Evolutionary conservation across 176 grass and related monocot genomes (phyloP), one percentile per base, ranked within the genome.

Genomic region (Aegilops tauschii): DNA sequence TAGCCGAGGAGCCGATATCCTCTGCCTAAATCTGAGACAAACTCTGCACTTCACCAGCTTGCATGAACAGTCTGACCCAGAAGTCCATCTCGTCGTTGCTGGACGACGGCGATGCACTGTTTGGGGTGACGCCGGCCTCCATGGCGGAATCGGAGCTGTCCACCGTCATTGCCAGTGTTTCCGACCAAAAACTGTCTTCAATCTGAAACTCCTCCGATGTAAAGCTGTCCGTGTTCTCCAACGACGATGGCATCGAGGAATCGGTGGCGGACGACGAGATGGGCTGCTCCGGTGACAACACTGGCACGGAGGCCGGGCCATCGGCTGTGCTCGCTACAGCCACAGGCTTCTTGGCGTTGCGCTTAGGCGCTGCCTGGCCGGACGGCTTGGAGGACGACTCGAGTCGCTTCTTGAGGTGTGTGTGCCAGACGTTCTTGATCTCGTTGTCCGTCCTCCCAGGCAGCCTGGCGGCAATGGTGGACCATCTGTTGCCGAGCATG

Each of bases 391-490:
- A 39, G 3, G 73, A 31, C 9, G 73, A 31, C 12, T 61, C 59
- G 25, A 91, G 77, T 21, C 81, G 82, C 90, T 97, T 97, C 90
- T 91, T 92, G 45, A 97, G 78, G 77, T 93, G 72, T n/a, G 95
- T 94, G 86, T 97, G 92, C 95, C 95, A 97, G 1, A 94, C 71
- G 58, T 97, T 97, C 86, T 97, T 97, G 86, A 97, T 97, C 88
- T 97, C 95, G 78, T 94, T 97, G 91, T 97, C 95, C 12, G 95
- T 97, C 78, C 95, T 82, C 6, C 95, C 95, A 25, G 95, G 95
- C 66, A 97, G 87, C 65, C 87, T 92, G 82, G 92, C 92, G 17
- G 95, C 92, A 35, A 97, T 97, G 65, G 82, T 12, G 7, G 95
- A 97, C 95, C 95, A 97, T 84, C 95, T 84, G 87, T 93, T 95